Evolutionary conservation across 192 early-diverging fungal species (phyloP).

Genomic region (Phlyctochytrium planicorne): DNA sequence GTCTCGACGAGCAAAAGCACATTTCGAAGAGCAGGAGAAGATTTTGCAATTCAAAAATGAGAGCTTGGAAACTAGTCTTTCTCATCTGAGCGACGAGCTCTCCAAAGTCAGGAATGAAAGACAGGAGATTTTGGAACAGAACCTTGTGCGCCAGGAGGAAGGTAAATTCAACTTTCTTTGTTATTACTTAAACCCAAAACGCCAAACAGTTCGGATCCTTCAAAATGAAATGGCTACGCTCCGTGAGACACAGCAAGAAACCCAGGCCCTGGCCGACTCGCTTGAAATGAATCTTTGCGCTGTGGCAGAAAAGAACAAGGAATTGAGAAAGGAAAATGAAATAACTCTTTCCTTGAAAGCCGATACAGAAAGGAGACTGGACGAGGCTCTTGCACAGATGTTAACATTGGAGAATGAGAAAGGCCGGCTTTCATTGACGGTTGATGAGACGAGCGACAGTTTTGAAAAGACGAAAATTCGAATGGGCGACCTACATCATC

Average conservation of each 20-base stretch:
- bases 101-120: not conserved
- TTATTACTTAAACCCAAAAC: too few relatives aligned
- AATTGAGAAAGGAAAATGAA: constrained; percentile 1
- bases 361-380: not conserved
- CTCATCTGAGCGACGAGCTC: too few relatives aligned
- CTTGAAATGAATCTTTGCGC: not conserved
- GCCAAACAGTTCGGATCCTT: too few relatives aligned
- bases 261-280: not conserved
- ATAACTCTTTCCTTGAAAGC: not conserved
- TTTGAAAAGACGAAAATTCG: constrained; percentile 8
- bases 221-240: not conserved
- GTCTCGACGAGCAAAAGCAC: not conserved
- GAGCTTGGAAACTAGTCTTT: not conserved
- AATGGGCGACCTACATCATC: constrained; percentile 26
- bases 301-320: not conserved
- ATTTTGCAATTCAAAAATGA: not conserved
- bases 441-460: not conserved
- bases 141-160: too few relatives aligned
- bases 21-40: not conserved
- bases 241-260: not conserved
- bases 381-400: not conserved
- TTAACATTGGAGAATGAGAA: not conserved
- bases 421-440: not conserved
- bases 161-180: too few relatives aligned
- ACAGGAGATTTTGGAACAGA: too few relatives aligned